Percentiles rank a stretch among this genome's conserved stretches.
phyloP scores from a whole-genome alignment of 2,329 filamentous ascomycete species.

The Xylariomycetidae sp. region DNA sequence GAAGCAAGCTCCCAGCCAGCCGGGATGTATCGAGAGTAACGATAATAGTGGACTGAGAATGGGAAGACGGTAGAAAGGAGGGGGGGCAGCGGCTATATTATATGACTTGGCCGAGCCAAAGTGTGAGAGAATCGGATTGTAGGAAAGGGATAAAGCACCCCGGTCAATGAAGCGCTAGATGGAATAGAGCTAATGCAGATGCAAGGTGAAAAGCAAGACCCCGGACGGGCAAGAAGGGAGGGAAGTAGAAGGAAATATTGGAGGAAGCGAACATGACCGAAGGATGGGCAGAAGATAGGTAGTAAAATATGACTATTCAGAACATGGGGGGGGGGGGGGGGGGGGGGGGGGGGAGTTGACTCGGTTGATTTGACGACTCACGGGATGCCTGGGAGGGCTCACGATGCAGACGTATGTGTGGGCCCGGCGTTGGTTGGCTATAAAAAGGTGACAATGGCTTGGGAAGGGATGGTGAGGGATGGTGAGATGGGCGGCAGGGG shows the following conservation, averaged over 20 bases:
- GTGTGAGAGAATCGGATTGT: slow-evolving; percentile 7
- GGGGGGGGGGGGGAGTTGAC: too few species aligned
- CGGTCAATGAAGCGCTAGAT: slow-evolving; percentile 16
- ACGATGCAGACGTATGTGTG: slow-evolving; percentile 19
- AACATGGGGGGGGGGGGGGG: slow-evolving; percentile 10
- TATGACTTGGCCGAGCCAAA: slow-evolving; percentile 12
- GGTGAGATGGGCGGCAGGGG: too few species aligned
- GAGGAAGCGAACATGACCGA: slow-evolving; percentile 8
- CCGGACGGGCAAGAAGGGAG: slow-evolving; percentile 24
- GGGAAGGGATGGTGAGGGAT: slow-evolving; percentile 19
- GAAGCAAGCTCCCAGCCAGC: slow-evolving; percentile 20
- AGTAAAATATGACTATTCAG: slow-evolving; percentile 16
- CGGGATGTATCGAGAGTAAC: slow-evolving; percentile 13
- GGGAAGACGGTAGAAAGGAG: slow-evolving; percentile 10
- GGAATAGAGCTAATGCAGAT: slow-evolving; percentile 24
- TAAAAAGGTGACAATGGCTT: slow-evolving; percentile 27
- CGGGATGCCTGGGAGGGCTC: slow-evolving; percentile 10
- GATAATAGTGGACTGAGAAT: slow-evolving; percentile 11
- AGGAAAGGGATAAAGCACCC: slow-evolving; percentile 12
- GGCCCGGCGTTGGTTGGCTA: slow-evolving; percentile 31
- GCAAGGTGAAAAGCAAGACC: slow-evolving; percentile 19
- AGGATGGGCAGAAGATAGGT: slow-evolving; percentile 11
- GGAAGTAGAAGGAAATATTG: slow-evolving; percentile 16
- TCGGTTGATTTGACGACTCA: too few species aligned
- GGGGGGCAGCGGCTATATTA: slow-evolving; percentile 25